These are phyloP conservation scores for Claviceps africana DNA, from an alignment of 2,329 filamentous ascomycete genomes.

Conservation along the genomic window DNA sequence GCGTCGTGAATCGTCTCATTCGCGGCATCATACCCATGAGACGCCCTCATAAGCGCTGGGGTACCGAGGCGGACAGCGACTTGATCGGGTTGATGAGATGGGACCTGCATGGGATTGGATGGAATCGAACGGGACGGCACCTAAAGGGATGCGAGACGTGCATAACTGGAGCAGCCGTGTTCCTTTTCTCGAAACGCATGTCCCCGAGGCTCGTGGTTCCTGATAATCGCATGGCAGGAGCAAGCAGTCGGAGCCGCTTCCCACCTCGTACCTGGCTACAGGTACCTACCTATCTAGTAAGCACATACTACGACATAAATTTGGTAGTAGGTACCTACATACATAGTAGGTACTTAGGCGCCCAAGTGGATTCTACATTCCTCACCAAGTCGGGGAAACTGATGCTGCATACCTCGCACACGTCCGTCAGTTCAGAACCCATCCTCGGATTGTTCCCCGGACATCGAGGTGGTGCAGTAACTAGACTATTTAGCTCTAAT, in stretches of 20 bases:
- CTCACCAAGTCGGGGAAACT: not conserved
- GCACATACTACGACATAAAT: too few relatives aligned
- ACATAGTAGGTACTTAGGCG: too few relatives aligned
- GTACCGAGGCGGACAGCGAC: not conserved
- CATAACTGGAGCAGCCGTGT: not conserved
- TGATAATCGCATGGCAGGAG: not conserved
- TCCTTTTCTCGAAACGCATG: not conserved
- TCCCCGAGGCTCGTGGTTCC: not conserved
- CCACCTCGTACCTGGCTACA: not conserved
- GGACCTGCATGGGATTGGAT: not conserved
- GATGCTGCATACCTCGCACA: not conserved
- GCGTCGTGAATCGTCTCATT: not conserved
- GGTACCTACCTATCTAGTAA: not conserved
- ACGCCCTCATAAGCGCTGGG: not conserved
- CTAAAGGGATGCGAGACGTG: not conserved
- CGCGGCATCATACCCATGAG: not conserved
- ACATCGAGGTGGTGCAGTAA: too few relatives aligned
- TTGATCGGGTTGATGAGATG: not conserved
- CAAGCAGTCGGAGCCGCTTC: too few relatives aligned
- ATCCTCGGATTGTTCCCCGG: too few relatives aligned
- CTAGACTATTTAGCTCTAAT: too few relatives aligned
- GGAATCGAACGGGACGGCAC: not conserved
- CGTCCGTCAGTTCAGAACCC: not conserved
- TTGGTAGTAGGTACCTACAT: too few relatives aligned
- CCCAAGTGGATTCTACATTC: not conserved